A percentile compares a stretch with the other conserved stretches of the same genome.
Evolutionary conservation across 345 rosid species (phyloP).

Genomic region (Boechera divaricarpa): DNA sequence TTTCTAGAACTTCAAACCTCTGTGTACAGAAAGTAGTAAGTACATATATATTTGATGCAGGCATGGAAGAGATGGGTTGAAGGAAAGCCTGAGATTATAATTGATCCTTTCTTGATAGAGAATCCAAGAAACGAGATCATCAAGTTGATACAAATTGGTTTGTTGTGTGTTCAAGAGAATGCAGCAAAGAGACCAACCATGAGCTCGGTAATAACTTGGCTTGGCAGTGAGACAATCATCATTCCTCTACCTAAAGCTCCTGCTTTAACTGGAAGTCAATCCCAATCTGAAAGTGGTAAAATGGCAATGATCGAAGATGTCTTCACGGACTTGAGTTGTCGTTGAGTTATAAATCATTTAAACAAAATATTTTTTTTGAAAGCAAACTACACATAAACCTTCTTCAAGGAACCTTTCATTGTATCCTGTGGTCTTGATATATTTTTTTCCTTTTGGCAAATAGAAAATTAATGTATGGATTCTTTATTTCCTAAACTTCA

Average conservation of each 20-base stretch:
- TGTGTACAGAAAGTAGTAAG: not conserved
- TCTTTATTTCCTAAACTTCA: not conserved
- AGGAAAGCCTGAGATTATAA: too few species aligned
- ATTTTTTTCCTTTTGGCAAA: too few species aligned
- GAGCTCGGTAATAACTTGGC: constrained; percentile 51
- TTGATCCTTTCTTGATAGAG: too few species aligned
- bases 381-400: too few species aligned
- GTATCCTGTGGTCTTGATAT: too few species aligned
- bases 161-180: constrained; percentile 59
- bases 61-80: not conserved
- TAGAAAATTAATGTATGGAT: not conserved
- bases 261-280: constrained; percentile 36
- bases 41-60: constrained; percentile 28
- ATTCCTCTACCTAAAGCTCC: constrained; percentile 48
- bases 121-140: too few species aligned
- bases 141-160: not conserved
- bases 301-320: constrained; percentile 41
- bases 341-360: constrained; percentile 17
- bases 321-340: constrained; percentile 46
- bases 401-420: too few species aligned
- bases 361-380: too few species aligned
- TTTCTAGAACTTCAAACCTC: not conserved
- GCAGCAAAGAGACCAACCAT: constrained; percentile 51
- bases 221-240: constrained; percentile 44
- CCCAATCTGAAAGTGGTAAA: constrained; percentile 21